phyloP scores from a whole-genome alignment of 768 basidiomycete genomes.

The Tylopilus balloui region DNA sequence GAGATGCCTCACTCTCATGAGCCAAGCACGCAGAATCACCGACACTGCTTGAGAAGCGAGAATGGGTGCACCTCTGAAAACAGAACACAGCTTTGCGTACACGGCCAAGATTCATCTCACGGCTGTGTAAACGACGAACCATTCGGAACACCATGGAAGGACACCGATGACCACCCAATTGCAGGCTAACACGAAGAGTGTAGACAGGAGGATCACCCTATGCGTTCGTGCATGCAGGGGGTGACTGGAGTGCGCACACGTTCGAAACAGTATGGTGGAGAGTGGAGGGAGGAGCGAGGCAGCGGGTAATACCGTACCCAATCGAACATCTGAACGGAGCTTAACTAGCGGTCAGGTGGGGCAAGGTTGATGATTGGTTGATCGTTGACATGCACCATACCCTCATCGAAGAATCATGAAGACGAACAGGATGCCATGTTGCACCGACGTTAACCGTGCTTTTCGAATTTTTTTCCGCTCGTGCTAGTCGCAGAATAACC shows the following conservation, averaged over 20 bases:
- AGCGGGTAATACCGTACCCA: constrained; percentile 13
- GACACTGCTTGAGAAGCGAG: constrained; percentile 2
- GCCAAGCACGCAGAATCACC: background rate
- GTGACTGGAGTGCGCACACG: constrained; percentile 10
- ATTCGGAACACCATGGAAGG: constrained; percentile 8
- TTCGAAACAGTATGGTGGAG: constrained; percentile 14
- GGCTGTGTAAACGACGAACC: constrained; percentile 19
- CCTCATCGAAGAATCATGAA: constrained; percentile 10
- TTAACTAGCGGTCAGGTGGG: constrained; percentile 19
- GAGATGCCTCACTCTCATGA: background rate
- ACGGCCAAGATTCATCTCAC: constrained; percentile 23
- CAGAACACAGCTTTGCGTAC: constrained; percentile 10
- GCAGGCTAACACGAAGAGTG: constrained; percentile 1
- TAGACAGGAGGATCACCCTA: constrained; percentile 8
- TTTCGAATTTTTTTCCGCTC: background rate
- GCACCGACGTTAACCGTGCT: constrained; percentile 2
- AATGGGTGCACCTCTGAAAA: constrained; percentile 9
- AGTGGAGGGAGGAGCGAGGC: constrained; percentile 16
- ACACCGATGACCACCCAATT: constrained; percentile 1
- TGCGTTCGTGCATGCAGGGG: constrained; percentile 7
- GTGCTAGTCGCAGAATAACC: constrained; percentile 17
- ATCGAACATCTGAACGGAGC: constrained; percentile 22
- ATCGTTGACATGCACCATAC: constrained; percentile 9
- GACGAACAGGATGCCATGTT: constrained; percentile 8
- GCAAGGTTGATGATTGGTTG: constrained; percentile 8